Percentiles rank a stretch among this genome's conserved stretches.
Conservation (phyloP, 805 yeast genomes). For the Candida sonorensis region DNA sequence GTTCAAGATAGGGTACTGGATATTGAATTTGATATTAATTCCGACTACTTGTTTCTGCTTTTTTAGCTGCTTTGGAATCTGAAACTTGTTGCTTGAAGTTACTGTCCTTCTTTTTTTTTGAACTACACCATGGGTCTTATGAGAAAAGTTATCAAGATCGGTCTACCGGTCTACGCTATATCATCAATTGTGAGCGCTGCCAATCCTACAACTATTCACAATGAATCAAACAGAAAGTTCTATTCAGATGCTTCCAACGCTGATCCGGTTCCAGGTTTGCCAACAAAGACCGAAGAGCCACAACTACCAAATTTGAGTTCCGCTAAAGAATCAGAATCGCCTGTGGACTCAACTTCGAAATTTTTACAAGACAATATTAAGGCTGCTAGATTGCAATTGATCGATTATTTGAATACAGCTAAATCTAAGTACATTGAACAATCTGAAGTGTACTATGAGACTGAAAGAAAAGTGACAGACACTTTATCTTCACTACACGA, state of each 20-base stretch:
- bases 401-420: slow-evolving; percentile 27
- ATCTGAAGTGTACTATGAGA: slow-evolving; percentile 43
- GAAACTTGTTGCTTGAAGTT: too few species aligned
- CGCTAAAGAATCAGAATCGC: slow-evolving; percentile 8
- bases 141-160: too few species aligned
- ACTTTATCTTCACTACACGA: slow-evolving; percentile 61
- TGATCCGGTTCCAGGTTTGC: slow-evolving; percentile 17
- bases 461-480: slow-evolving; percentile 57
- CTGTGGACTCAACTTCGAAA: slow-evolving; percentile 8
- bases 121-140: too few species aligned
- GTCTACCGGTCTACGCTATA: slow-evolving; percentile 7
- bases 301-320: slow-evolving; percentile 13
- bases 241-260: slow-evolving; percentile 13
- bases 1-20: too few species aligned
- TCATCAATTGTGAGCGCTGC: slow-evolving; percentile 1
- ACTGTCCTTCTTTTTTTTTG: too few species aligned
- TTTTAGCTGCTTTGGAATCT: too few species aligned
- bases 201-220: slow-evolving; percentile 8
- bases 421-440: slow-evolving; percentile 37
- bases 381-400: slow-evolving; percentile 38
- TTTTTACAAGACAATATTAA: slow-evolving; percentile 43
- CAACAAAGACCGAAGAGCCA: slow-evolving; percentile 7
- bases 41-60: too few species aligned
- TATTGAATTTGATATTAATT: too few species aligned
- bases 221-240: slow-evolving; percentile 24